Percentiles rank a stretch among this genome's conserved stretches.
These are phyloP conservation scores for Wickerhamomyces sp. DNA, from an alignment of 1,139 yeast species.

Conservation along the genomic window DNA sequence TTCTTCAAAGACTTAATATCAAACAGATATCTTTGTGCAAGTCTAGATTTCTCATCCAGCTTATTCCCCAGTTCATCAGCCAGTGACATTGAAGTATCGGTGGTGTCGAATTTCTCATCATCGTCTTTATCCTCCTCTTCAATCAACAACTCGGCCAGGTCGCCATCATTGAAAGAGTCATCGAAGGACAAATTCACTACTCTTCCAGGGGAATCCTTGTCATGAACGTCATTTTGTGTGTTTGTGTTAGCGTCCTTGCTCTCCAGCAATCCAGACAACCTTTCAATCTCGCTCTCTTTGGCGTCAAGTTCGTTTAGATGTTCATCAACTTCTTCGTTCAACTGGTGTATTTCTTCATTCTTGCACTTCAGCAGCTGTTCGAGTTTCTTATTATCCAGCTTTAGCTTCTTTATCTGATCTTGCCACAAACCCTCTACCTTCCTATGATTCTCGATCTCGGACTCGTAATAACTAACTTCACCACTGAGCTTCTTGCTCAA, in stretches of 20 bases:
- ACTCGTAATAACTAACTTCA: constrained; percentile 15
- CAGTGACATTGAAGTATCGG: constrained; percentile 7
- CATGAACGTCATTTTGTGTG: neutral
- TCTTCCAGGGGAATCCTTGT: neutral
- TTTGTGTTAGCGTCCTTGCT: neutral
- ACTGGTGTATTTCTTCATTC: constrained; percentile 18
- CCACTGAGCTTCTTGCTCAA: constrained; percentile 12
- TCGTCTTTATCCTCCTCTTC: constrained; percentile 19
- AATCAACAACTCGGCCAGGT: neutral
- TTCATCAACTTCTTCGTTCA: constrained; percentile 25
- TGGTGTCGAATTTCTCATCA: constrained; percentile 1
- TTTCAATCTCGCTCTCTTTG: constrained; percentile 10
- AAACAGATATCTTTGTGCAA: constrained; percentile 10
- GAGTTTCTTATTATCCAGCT: constrained; percentile 21
- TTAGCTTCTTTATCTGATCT: constrained; percentile 21
- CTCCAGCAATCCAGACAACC: constrained; percentile 1
- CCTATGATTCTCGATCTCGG: constrained; percentile 20
- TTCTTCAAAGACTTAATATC: constrained; percentile 18
- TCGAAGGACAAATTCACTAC: neutral
- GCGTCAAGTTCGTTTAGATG: constrained; percentile 18
- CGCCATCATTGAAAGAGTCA: constrained; percentile 3
- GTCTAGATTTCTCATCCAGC: constrained; percentile 11
- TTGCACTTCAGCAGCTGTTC: constrained; percentile 24
- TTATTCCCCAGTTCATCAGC: constrained; percentile 12
- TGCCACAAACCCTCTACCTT: constrained; percentile 6